Evolutionary conservation across 306 rosid species (phyloP).

Genomic region (Chamaecrista fasciculata): DNA sequence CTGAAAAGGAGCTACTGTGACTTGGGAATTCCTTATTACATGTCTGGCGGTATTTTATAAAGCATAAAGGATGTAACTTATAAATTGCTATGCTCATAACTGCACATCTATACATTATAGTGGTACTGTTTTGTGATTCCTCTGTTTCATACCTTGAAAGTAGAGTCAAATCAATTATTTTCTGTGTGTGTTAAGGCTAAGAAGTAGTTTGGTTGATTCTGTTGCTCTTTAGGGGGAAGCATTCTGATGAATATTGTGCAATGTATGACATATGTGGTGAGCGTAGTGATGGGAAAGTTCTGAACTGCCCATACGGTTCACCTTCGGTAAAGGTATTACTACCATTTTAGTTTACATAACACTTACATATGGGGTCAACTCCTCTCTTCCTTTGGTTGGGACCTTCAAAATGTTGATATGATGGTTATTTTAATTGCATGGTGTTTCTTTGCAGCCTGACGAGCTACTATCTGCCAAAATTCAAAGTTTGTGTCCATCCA

Average conservation of each 20-base stretch:
- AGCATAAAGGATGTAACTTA: background rate
- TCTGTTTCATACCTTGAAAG: background rate
- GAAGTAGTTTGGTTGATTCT: conserved; percentile 10
- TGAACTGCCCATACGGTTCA: conserved; percentile 86
- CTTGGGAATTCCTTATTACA: background rate
- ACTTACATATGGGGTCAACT: background rate
- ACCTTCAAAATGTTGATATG: conserved; percentile 12
- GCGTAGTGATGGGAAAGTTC: conserved; percentile 79
- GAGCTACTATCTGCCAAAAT: conserved; percentile 83
- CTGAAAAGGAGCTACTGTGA: background rate
- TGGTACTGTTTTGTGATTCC: background rate
- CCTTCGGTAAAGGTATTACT: conserved; percentile 68
- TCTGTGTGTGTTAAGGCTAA: background rate
- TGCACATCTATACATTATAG: background rate
- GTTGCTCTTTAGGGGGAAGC: conserved; percentile 46
- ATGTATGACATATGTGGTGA: conserved; percentile 93
- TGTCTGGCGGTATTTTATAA: background rate
- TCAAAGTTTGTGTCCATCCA: conserved; percentile 87
- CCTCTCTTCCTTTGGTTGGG: background rate
- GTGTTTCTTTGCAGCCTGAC: conserved; percentile 59
- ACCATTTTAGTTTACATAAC: background rate
- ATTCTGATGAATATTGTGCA: conserved; percentile 80
- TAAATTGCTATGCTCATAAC: background rate
- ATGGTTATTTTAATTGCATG: background rate
- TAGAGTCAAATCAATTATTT: background rate